Evolutionary conservation across 371 early-diverging fungal genomes (phyloP).

Genomic region (Rhizopus arrhizus): DNA sequence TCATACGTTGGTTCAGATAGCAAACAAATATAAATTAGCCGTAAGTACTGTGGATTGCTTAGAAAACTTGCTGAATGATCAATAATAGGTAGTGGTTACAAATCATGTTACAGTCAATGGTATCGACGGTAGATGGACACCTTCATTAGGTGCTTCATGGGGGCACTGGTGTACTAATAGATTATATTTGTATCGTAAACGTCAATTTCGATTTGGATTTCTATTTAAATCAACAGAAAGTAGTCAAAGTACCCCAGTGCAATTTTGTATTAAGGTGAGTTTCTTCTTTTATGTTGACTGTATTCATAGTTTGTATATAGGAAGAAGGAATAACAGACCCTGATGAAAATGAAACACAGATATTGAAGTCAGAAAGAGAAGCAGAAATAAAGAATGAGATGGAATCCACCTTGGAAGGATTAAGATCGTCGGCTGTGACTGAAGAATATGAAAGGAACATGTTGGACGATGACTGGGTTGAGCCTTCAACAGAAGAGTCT

Average conservation of each 20-base stretch:
- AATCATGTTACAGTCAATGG: slow-evolving; percentile 25
- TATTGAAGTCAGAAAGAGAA: neutral
- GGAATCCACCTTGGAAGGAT: slow-evolving; percentile 1
- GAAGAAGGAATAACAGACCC: slow-evolving; percentile 20
- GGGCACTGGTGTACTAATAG: slow-evolving; percentile 26
- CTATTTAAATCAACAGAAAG: slow-evolving; percentile 22
- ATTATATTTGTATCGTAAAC: slow-evolving; percentile 20
- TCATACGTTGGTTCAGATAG: slow-evolving; percentile 48
- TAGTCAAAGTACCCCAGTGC: slow-evolving; percentile 4
- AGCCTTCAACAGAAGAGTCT: neutral
- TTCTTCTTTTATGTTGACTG: no score
- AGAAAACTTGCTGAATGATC: neutral
- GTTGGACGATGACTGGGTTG: neutral
- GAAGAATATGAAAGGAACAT: neutral
- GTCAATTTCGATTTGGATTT: slow-evolving; percentile 15
- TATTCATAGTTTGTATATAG: neutral
- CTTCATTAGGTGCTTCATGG: slow-evolving; percentile 23
- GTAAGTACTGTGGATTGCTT: slow-evolving; percentile 27
- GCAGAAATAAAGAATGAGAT: slow-evolving; percentile 4
- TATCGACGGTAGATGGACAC: slow-evolving; percentile 16
- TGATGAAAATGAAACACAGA: slow-evolving; percentile 8
- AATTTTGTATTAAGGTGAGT: slow-evolving; percentile 23
- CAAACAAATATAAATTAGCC: slow-evolving; percentile 39
- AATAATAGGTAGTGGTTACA: slow-evolving; percentile 18
- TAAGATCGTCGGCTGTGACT: neutral